Conservation (phyloP, 257 asterid species). For the Leonotis leonurus region DNA sequence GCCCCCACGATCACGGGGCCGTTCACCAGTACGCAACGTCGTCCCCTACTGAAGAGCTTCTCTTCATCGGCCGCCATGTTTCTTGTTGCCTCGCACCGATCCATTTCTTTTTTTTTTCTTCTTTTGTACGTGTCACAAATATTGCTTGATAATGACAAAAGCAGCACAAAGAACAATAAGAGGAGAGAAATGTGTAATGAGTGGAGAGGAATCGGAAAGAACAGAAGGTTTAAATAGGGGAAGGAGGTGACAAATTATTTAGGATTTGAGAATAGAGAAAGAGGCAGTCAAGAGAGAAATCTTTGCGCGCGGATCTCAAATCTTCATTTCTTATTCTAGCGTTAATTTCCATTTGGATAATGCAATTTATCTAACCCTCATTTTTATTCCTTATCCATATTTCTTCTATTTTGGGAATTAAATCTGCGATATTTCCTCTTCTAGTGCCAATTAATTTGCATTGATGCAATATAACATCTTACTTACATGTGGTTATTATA, state of each 20-base stretch:
- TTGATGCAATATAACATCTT: too few species aligned
- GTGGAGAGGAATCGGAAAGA: slow-evolving; percentile 58
- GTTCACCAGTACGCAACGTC: slow-evolving; percentile 72
- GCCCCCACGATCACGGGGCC: slow-evolving; percentile 91
- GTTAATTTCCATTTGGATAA: too few species aligned
- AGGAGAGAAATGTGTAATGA: slow-evolving; percentile 18
- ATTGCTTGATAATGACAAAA: slow-evolving; percentile 19
- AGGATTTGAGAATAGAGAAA: slow-evolving; percentile 7
- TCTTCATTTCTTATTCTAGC: background rate
- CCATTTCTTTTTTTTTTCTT: too few species aligned
- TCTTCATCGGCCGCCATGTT: slow-evolving; percentile 29
- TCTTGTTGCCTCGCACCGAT: slow-evolving; percentile 31
- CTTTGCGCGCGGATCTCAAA: background rate
- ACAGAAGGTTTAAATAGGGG: slow-evolving; percentile 46
- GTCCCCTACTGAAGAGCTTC: slow-evolving; percentile 46
- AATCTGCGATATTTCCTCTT: too few species aligned
- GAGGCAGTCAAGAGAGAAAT: background rate
- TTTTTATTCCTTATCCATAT: too few species aligned
- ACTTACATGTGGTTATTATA: too few species aligned
- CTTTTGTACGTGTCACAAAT: too few species aligned
- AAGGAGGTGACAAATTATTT: too few species aligned
- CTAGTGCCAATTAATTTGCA: too few species aligned
- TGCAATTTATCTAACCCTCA: too few species aligned
- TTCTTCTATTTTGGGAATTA: too few species aligned
- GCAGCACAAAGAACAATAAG: too few species aligned